Percentiles rank a stretch among this genome's conserved stretches.
phyloP scores from a whole-genome alignment of 176 grass and related monocot genomes.

The Juncus effusus region DNA sequence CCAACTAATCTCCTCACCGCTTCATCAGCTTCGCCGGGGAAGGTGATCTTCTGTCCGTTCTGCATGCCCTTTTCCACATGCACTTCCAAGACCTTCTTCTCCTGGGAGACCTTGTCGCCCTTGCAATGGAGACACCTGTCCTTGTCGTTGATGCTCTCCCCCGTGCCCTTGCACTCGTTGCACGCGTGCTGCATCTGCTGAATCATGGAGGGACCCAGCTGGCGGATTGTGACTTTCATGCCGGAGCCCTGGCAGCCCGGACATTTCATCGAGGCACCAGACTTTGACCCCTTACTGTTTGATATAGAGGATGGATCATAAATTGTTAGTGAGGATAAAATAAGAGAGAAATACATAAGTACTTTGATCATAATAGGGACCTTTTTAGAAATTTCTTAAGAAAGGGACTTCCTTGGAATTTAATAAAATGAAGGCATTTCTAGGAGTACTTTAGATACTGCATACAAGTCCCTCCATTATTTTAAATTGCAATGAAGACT shows the following conservation, averaged over 20 bases:
- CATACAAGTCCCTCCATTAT: too few species aligned
- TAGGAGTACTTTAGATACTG: too few species aligned
- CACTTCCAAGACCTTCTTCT: slow-evolving; percentile 97
- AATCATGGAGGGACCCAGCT: slow-evolving; percentile 90
- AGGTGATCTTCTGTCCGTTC: slow-evolving; percentile 86
- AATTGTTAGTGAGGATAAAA: too few species aligned
- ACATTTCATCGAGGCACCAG: slow-evolving; percentile 89
- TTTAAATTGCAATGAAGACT: too few species aligned
- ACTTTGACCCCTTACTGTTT: slow-evolving; percentile 89
- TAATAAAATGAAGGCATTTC: too few species aligned
- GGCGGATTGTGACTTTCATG: slow-evolving; percentile 94
- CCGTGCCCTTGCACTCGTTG: slow-evolving; percentile 93
- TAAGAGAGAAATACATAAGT: too few species aligned
- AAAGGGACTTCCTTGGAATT: too few species aligned
- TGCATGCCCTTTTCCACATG: slow-evolving; percentile 97
- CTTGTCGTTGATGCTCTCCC: slow-evolving; percentile 88
- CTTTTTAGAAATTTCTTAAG: too few species aligned
- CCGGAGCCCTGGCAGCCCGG: slow-evolving; percentile 89
- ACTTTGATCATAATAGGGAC: too few species aligned
- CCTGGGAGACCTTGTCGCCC: slow-evolving; percentile 86
- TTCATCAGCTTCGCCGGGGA: slow-evolving; percentile 97
- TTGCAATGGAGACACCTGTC: slow-evolving; percentile 87
- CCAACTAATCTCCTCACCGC: slow-evolving; percentile 43
- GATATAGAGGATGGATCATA: too few species aligned
- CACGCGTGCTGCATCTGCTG: slow-evolving; percentile 97